Conservation (phyloP, 2,329 filamentous ascomycete genomes). For the Lachnellula subtilissima region DNA sequence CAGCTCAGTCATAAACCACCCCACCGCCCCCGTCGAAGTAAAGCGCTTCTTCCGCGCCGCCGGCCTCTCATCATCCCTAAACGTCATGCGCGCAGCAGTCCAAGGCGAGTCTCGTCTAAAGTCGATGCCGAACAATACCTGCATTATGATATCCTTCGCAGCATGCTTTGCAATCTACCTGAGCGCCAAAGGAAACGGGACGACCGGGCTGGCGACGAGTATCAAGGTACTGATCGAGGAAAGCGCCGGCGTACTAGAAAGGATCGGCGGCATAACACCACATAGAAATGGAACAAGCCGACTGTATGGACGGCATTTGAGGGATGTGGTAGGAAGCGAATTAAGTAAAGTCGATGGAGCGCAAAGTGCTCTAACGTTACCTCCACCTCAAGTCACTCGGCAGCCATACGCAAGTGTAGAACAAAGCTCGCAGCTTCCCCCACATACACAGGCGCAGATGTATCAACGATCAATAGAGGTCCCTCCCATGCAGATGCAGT, state of each 20-base stretch:
- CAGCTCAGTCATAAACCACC: constrained; percentile 69
- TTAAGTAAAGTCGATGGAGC: background rate
- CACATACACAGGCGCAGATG: background rate
- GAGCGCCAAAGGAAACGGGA: constrained; percentile 51
- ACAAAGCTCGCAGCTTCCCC: background rate
- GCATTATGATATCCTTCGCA: constrained; percentile 74
- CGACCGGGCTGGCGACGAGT: constrained; percentile 51
- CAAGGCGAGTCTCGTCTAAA: constrained; percentile 65
- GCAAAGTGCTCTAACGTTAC: constrained; percentile 3
- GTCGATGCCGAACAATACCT: constrained; percentile 75
- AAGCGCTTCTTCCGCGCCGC: constrained; percentile 69
- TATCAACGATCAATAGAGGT: constrained; percentile 6
- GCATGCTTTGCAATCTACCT: constrained; percentile 64
- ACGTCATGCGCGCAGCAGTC: constrained; percentile 68
- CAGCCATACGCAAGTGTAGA: background rate
- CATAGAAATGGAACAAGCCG: constrained; percentile 65
- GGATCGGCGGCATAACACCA: constrained; percentile 59
- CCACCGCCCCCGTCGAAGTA: constrained; percentile 64
- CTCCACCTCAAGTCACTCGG: background rate
- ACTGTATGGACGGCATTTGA: constrained; percentile 52
- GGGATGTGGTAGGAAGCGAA: constrained; percentile 33
- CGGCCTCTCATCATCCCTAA: constrained; percentile 66
- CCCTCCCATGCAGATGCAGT: constrained; percentile 37
- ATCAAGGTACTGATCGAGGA: constrained; percentile 63
- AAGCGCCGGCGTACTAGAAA: constrained; percentile 62